phyloP scores from a whole-genome alignment of 2,329 filamentous ascomycete genomes.

The Fusarium vanettenii region DNA sequence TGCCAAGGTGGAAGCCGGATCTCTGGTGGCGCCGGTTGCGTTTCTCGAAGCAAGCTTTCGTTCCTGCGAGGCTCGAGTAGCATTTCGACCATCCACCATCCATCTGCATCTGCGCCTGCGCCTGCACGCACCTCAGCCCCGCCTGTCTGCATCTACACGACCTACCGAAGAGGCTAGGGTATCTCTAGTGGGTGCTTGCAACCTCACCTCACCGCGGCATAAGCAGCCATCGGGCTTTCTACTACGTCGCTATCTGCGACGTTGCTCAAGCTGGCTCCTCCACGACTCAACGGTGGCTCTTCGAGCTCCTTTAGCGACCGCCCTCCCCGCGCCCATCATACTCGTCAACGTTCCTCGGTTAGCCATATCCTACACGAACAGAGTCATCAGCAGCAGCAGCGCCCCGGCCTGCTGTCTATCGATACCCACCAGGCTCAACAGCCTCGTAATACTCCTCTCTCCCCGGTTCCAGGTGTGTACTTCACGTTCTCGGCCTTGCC shows the following conservation, averaged over 20 bases:
- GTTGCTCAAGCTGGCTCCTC: slow-evolving; percentile 61
- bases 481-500: slow-evolving; percentile 42
- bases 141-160: neutral
- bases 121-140: neutral
- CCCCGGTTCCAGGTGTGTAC: slow-evolving; percentile 66
- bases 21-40: slow-evolving; percentile 15
- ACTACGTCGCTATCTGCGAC: slow-evolving; percentile 40
- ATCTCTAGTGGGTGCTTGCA: slow-evolving; percentile 15
- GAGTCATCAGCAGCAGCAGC: slow-evolving; percentile 44
- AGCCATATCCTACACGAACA: slow-evolving; percentile 43
- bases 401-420: slow-evolving; percentile 47
- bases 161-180: neutral
- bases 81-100: neutral
- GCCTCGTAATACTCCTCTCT: slow-evolving; percentile 50
- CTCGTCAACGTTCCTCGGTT: slow-evolving; percentile 62
- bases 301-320: slow-evolving; percentile 66
- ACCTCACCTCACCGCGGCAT: slow-evolving; percentile 10
- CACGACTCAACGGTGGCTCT: slow-evolving; percentile 61
- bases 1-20: slow-evolving; percentile 38
- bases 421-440: slow-evolving; percentile 45
- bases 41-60: slow-evolving; percentile 18
- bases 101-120: neutral
- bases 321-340: slow-evolving; percentile 61
- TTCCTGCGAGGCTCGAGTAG: slow-evolving; percentile 15
- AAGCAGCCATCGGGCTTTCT: slow-evolving; percentile 15